Percentiles rank a stretch among this genome's conserved stretches.
phyloP scores from a whole-genome alignment of 805 yeast genomes.

The Nakazawaea sp. region DNA sequence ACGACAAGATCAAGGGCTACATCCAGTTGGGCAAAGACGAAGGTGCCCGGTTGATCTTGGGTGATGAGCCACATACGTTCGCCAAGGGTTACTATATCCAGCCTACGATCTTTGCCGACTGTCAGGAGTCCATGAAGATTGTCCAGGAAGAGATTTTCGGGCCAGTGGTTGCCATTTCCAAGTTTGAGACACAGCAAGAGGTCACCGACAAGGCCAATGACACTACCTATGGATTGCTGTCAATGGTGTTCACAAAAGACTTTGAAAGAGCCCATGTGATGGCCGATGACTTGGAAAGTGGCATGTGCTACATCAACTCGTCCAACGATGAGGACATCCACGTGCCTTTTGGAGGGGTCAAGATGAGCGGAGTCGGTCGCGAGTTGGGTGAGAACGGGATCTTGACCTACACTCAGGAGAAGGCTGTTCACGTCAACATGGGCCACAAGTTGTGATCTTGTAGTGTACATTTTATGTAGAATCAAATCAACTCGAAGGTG shows the following conservation, averaged over 20 bases:
- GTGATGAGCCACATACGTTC: conserved; percentile 35
- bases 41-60: conserved; percentile 40
- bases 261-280: conserved; percentile 58
- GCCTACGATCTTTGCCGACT: conserved; percentile 75
- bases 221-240: conserved; percentile 74
- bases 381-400: conserved; percentile 75
- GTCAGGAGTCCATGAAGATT: conserved; percentile 55
- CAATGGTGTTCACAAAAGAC: conserved; percentile 70
- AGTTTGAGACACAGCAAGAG: conserved; percentile 61
- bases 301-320: conserved; percentile 64
- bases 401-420: conserved; percentile 62
- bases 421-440: conserved; percentile 55
- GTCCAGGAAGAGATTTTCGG: conserved; percentile 84
- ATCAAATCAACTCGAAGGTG: neutral
- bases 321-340: conserved; percentile 58
- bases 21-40: conserved; percentile 38
- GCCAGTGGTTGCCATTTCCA: conserved; percentile 69
- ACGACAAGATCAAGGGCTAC: conserved; percentile 41
- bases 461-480: neutral
- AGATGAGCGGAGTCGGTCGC: conserved; percentile 74
- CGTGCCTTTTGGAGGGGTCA: conserved; percentile 79
- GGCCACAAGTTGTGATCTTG: conserved; percentile 29
- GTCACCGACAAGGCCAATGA: conserved; percentile 65
- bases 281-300: conserved; percentile 56
- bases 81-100: conserved; percentile 59